phyloP scores from a whole-genome alignment of 2,329 filamentous ascomycete genomes.

The Madurella fahalii region DNA sequence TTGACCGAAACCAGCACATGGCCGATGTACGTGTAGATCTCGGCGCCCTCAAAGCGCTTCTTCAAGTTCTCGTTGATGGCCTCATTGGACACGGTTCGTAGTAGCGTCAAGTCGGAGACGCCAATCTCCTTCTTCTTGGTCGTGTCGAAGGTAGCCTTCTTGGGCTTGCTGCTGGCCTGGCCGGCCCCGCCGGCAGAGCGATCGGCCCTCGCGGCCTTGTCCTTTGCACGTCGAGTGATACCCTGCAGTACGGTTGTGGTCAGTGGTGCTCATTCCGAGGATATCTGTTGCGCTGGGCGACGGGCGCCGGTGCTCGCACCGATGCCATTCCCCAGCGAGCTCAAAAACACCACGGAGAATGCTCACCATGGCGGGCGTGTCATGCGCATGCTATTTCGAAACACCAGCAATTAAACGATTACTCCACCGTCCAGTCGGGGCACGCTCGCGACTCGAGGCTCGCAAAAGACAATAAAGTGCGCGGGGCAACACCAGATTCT shows the following conservation, averaged over 20 bases:
- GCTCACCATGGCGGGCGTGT: conserved; percentile 25
- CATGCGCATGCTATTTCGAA: conserved; percentile 18
- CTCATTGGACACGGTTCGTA: conserved; percentile 98
- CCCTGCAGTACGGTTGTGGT: conserved; percentile 33
- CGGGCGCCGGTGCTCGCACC: neutral
- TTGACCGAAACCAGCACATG: conserved; percentile 99
- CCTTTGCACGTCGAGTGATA: conserved; percentile 48
- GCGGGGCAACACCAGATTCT: neutral
- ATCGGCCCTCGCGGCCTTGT: conserved; percentile 43
- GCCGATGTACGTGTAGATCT: conserved; percentile 99
- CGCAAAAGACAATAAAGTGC: neutral
- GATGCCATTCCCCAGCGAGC: neutral
- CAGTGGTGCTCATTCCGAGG: conserved; percentile 6
- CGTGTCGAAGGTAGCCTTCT: conserved; percentile 93
- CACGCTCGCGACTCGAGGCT: neutral
- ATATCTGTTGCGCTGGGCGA: neutral
- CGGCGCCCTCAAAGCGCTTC: conserved; percentile 93
- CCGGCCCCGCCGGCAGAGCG: conserved; percentile 40
- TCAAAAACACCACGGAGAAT: neutral
- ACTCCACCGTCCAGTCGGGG: neutral
- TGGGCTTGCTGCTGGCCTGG: conserved; percentile 59
- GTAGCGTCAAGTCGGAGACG: conserved; percentile 92
- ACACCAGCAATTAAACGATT: conserved; percentile 11
- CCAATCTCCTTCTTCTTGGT: conserved; percentile 99
- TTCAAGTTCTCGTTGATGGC: conserved; percentile 99